A percentile compares a stretch with the other conserved stretches of the same genome.
These are phyloP conservation scores for Ogataea degrootiae DNA, from an alignment of 805 yeast species.

Conservation along the genomic window DNA sequence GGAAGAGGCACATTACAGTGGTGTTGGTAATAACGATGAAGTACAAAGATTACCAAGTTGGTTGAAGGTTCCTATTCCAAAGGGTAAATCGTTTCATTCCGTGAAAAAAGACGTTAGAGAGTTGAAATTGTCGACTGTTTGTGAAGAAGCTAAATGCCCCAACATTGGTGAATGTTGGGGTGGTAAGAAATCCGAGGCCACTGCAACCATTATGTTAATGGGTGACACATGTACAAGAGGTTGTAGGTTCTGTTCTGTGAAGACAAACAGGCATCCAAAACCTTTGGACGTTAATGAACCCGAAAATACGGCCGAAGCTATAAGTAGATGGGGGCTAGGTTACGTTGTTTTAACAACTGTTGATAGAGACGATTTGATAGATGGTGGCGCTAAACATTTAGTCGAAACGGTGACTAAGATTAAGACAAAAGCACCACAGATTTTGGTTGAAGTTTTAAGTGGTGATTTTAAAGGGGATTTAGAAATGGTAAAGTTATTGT, in stretches of 20 bases:
- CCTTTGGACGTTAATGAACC: slow-evolving; percentile 96
- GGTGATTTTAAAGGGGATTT: slow-evolving; percentile 96
- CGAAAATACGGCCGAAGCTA: slow-evolving; percentile 95
- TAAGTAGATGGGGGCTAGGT: slow-evolving; percentile 96
- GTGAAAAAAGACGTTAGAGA: slow-evolving; percentile 85
- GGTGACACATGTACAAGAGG: slow-evolving; percentile 99
- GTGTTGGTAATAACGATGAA: slow-evolving; percentile 46
- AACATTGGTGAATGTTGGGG: slow-evolving; percentile 99
- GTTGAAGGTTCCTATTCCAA: slow-evolving; percentile 96
- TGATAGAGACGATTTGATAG: slow-evolving; percentile 89
- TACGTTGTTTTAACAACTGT: slow-evolving; percentile 96
- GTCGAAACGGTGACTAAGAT: slow-evolving; percentile 82
- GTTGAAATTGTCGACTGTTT: slow-evolving; percentile 86
- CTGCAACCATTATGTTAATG: slow-evolving; percentile 95
- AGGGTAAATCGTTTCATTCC: slow-evolving; percentile 77
- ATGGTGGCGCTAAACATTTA: slow-evolving; percentile 91
- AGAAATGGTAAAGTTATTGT: slow-evolving; percentile 72
- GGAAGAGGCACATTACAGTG: slow-evolving; percentile 42
- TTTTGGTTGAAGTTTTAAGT: slow-evolving; percentile 85
- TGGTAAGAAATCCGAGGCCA: slow-evolving; percentile 88
- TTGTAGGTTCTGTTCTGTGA: slow-evolving; percentile 97
- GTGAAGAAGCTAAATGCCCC: slow-evolving; percentile 99
- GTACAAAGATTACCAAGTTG: slow-evolving; percentile 79
- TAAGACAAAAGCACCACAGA: slow-evolving; percentile 84
- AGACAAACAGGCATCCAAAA: slow-evolving; percentile 82